phyloP scores from a whole-genome alignment of 257 asterid genomes.

The Thymus mandschuricus region DNA sequence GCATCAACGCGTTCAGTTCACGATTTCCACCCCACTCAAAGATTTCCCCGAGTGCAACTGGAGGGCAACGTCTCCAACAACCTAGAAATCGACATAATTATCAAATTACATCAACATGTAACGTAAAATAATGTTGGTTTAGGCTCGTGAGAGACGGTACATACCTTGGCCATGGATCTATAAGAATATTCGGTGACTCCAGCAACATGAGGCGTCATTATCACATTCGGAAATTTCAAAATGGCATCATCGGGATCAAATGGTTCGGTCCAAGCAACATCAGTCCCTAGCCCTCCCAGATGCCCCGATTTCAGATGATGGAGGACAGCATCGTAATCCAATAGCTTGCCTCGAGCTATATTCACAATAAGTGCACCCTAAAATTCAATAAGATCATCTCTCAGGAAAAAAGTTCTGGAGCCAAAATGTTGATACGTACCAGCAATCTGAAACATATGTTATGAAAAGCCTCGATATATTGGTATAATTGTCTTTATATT shows the following conservation, averaged over 20 bases:
- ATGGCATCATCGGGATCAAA: conserved; percentile 86
- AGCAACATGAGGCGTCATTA: conserved; percentile 92
- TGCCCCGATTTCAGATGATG: conserved; percentile 74
- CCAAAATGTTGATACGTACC: too few species aligned
- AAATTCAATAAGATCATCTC: conserved; percentile 7
- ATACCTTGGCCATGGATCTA: conserved; percentile 90
- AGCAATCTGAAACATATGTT: too few species aligned
- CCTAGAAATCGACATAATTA: conserved; percentile 47
- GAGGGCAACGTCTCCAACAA: conserved; percentile 82
- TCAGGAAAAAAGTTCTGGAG: too few species aligned
- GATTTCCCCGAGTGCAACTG: conserved; percentile 64
- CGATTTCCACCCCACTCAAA: conserved; percentile 67
- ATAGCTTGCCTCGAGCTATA: conserved; percentile 87
- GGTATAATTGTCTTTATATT: too few species aligned
- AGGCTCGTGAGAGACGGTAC: not conserved
- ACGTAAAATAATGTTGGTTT: not conserved
- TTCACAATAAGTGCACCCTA: conserved; percentile 84
- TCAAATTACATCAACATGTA: not conserved
- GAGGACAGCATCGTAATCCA: conserved; percentile 76
- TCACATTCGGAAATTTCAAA: conserved; percentile 77
- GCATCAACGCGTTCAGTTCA: conserved; percentile 52
- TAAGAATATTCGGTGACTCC: conserved; percentile 83
- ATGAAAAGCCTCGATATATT: too few species aligned
- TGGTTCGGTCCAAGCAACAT: conserved; percentile 97
- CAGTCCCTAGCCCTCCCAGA: conserved; percentile 95